phyloP scores from a whole-genome alignment of 108 stramenopile species.

The Skeletonema tropicum region DNA sequence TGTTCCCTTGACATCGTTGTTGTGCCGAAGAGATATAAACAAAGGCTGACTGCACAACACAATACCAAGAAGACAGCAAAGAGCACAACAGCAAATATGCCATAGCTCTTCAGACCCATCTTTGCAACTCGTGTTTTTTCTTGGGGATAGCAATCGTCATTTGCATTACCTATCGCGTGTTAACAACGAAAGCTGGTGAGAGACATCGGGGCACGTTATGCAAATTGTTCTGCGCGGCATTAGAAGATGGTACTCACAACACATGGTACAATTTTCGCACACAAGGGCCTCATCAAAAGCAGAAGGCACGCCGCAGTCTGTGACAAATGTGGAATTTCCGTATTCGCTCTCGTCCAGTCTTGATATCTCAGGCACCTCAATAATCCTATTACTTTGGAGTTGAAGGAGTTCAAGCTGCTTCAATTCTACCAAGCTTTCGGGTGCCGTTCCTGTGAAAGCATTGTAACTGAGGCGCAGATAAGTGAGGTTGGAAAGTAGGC shows the following conservation, averaged over 20 bases:
- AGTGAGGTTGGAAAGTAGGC: slow-evolving; percentile 43
- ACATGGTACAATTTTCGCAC: slow-evolving; percentile 35
- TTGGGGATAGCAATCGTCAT: too few species aligned
- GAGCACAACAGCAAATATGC: too few species aligned
- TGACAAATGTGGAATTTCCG: slow-evolving; percentile 4
- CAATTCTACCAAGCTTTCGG: not conserved
- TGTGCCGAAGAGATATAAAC: too few species aligned
- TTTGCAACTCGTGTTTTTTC: too few species aligned
- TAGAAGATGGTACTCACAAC: slow-evolving; percentile 16
- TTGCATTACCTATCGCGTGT: too few species aligned
- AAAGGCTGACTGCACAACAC: too few species aligned
- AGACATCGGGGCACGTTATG: not conserved
- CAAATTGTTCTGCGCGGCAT: not conserved
- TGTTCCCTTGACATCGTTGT: too few species aligned
- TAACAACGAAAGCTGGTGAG: not conserved
- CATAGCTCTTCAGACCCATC: too few species aligned
- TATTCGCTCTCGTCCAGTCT: not conserved
- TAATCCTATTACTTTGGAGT: slow-evolving; percentile 26
- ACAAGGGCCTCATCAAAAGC: slow-evolving; percentile 14
- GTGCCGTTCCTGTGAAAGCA: slow-evolving; percentile 43
- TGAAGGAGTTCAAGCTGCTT: slow-evolving; percentile 19
- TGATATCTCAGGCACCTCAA: not conserved
- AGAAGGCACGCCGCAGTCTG: slow-evolving; percentile 44
- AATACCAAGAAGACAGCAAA: too few species aligned
- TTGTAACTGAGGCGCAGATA: slow-evolving; percentile 57